Conservation (phyloP, 352 stramenopile genomes). For the Phytopythium aichiense region DNA sequence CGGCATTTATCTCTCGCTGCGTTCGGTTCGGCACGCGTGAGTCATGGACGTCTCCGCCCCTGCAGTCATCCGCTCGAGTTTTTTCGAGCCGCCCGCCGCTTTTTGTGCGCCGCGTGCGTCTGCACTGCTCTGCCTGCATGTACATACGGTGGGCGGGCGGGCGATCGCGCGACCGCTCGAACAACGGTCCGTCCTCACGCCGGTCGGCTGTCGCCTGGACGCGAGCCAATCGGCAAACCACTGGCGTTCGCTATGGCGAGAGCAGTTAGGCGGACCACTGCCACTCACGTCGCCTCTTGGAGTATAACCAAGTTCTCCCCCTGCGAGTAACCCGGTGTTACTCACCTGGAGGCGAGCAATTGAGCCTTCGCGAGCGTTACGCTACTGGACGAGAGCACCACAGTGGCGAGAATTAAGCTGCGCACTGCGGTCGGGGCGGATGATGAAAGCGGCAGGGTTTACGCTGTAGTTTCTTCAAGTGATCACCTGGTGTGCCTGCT, state of each 20-base stretch:
- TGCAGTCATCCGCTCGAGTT: not conserved
- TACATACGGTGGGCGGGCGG: not conserved
- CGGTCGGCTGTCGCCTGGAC: not conserved
- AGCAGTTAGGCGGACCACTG: too few relatives aligned
- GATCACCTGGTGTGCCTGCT: not conserved
- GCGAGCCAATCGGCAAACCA: not conserved
- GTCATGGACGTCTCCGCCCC: not conserved
- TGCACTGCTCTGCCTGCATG: not conserved
- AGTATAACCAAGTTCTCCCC: not conserved
- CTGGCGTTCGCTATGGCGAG: not conserved
- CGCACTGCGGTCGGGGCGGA: not conserved
- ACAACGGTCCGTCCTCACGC: not conserved
- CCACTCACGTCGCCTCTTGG: not conserved
- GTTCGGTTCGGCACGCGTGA: not conserved
- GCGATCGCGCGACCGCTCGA: not conserved
- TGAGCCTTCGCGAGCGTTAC: not conserved
- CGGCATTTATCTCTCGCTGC: not conserved
- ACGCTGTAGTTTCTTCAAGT: not conserved
- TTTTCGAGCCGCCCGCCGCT: not conserved
- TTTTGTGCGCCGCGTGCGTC: not conserved
- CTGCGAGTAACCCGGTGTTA: constrained; percentile 2
- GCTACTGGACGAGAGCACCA: too few relatives aligned
- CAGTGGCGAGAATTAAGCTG: not conserved
- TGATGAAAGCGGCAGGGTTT: constrained; percentile 3
- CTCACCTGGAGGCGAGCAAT: not conserved